Evolutionary conservation across 176 grass and related monocot genomes (phyloP).

Genomic region (Leersia perrieri): DNA sequence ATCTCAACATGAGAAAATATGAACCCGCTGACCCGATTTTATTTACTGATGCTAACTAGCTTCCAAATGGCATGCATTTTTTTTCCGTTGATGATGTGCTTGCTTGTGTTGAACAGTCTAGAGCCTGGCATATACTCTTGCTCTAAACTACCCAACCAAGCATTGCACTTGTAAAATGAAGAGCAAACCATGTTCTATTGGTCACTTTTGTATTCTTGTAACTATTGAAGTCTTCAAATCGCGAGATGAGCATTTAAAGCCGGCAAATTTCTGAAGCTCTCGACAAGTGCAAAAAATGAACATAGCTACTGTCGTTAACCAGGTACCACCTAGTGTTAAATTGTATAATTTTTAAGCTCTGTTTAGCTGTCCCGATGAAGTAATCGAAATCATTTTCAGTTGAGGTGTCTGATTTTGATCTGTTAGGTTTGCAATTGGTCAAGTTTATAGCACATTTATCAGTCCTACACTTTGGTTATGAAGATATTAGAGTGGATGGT

Average conservation of each 20-base stretch:
- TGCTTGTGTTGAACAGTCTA: neutral
- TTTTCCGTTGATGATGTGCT: neutral
- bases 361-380: too few relatives aligned
- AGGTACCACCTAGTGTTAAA: too few relatives aligned
- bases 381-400: neutral
- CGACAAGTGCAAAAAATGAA: too few relatives aligned
- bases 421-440: neutral
- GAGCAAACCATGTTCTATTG: neutral
- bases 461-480: neutral
- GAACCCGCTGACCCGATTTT: slow-evolving; percentile 11
- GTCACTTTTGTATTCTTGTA: neutral
- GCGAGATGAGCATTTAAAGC: too few relatives aligned
- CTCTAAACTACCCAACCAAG: neutral
- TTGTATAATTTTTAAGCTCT: too few relatives aligned
- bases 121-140: neutral
- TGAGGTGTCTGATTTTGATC: neutral
- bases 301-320: too few relatives aligned
- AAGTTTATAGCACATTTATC: neutral
- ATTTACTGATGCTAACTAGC: slow-evolving; percentile 1
- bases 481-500: neutral
- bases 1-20: slow-evolving; percentile 43
- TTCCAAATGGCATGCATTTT: neutral
- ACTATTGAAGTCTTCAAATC: too few relatives aligned
- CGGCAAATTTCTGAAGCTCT: too few relatives aligned
- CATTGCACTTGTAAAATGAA: neutral